Base-by-base conservation (phyloP, 176 grass and related monocot genomes). In the Bolboschoenus planiculmis region DNA sequence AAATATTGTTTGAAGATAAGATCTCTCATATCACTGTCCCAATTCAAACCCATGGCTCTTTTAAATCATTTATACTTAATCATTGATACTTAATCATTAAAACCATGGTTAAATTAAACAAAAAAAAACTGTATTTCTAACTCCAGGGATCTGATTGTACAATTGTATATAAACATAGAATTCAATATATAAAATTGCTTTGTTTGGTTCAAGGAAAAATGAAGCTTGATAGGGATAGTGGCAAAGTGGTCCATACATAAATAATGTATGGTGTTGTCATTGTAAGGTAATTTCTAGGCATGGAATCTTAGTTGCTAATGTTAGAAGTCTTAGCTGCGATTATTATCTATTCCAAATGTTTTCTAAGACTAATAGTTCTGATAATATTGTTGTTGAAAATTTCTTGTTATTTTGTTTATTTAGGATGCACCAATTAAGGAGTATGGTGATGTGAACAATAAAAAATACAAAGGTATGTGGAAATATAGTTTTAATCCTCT, bases 341-440 rank as follows among this genome's bases (percentile, higher is more conserved):
- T 55, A 15, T 64, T 84, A 13, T 76, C 5, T 73, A 72, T 54
- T 84, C 24, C 21, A 73, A 54, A 70, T 35, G 15, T 16, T 65
- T 27, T 65, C 13, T 73, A 7, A 61, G 3, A 26, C 56, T 42
- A 81, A 36, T 77, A 35, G 16, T 79, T 56, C 8, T 79, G 33
- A 10, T 51, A 77, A 29, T 16, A 75, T 48, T 81, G 6, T 59
- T n/a, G 7, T 62, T 44, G 56, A 36, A 29, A 78, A 18, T 24
- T 10, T 29, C 24, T 75, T 75, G 11, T 75, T 85, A 56, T 57
- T 70, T 27, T 56, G 70, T 77, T 85, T 47, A 79, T 61, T 50
- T 62, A 98, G 95, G 95, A 98, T 90, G 95, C 95, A 75, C 95
- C 95, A 27, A 98, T 98, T 85, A 98, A 90, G 92, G 95, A 97